Conservation (phyloP, 208 protist species). For the Crithidia bombi region DNA sequence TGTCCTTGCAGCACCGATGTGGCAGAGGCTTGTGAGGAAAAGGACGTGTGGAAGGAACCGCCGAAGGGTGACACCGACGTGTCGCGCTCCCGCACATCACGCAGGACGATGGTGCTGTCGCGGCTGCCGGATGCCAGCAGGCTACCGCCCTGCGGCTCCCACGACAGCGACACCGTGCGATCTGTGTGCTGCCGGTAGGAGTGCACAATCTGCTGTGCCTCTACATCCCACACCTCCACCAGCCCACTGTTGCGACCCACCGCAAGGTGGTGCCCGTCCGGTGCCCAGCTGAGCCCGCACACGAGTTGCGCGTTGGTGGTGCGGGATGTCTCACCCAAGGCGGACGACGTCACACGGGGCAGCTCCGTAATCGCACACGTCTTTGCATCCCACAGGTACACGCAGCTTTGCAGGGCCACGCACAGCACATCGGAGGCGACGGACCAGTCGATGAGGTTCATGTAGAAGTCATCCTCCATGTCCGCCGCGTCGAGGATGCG, state of each 20-base stretch:
- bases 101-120: conserved; percentile 94
- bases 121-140: conserved; percentile 94
- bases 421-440: conserved; percentile 83
- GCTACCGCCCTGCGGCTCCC: conserved; percentile 78
- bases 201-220: conserved; percentile 74
- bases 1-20: conserved; percentile 80
- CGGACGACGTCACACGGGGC: conserved; percentile 58
- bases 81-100: conserved; percentile 92
- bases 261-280: conserved; percentile 88
- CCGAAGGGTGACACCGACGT: neutral
- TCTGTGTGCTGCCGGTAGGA: conserved; percentile 86
- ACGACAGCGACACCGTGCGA: conserved; percentile 80
- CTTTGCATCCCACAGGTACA: conserved; percentile 99
- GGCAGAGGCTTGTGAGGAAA: conserved; percentile 15
- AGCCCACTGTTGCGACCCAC: conserved; percentile 87
- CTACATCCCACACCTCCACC: conserved; percentile 94
- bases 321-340: neutral
- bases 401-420: conserved; percentile 95
- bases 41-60: conserved; percentile 15
- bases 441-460: conserved; percentile 99
- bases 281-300: conserved; percentile 93
- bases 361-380: conserved; percentile 93
- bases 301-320: conserved; percentile 45
- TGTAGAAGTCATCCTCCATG: conserved; percentile 99
- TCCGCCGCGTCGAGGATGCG: conserved; percentile 98